Base-by-base conservation (phyloP, 1,139 yeast genomes). In the Hyphopichia buzzinii region DNA sequence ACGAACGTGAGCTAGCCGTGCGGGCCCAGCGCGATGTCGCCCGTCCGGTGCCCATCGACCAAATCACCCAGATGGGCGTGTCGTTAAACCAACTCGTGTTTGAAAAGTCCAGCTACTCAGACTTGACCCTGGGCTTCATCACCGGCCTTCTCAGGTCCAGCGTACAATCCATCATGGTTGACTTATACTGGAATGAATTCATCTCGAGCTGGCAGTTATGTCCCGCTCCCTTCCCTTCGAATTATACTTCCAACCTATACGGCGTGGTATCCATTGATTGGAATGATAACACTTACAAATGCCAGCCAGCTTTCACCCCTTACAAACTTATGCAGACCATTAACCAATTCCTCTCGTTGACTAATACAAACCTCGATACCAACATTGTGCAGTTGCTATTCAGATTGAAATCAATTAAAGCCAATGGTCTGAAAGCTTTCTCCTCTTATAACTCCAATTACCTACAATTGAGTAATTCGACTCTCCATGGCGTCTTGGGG, bases 21-120 rank as follows among this genome's bases (percentile, higher is more conserved):
- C 58, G 88, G 37, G 64, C 88, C 0, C 92, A 89, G 52, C 62
- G 96, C 39, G 96, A 88, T 50, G 57, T 84, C 2, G 60, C 82
- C 21, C 58, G 62, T 19, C 69, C 73, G 30, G 55, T 72, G 2
- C 76, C 90, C 1, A 61, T 87, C 1, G 81, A 78, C 44, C 81
- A 84, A 49, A 47, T 72, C 14, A 66, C 78, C 1, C 58, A 65
- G 3, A 60, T 78, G 2, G 96, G 96, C 0, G 66, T 84, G 0
- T 72, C 81, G 21, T 52, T 86, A 26, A 64, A 72, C 24, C 44
- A 64, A 1, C 64, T 74, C 3, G 44, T 87, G 1, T 82, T 85
- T 47, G 65, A 72, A 2, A 44, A 49, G 1, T 44, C 57, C 11
- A 87, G 86, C 0, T 84, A 84, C 47, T 65, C 73, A 1, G 38